Evolutionary conservation across 2,329 filamentous ascomycete species (phyloP), one percentile per base, ranked within the genome.

Genomic region (Cladosporium sp.): DNA sequence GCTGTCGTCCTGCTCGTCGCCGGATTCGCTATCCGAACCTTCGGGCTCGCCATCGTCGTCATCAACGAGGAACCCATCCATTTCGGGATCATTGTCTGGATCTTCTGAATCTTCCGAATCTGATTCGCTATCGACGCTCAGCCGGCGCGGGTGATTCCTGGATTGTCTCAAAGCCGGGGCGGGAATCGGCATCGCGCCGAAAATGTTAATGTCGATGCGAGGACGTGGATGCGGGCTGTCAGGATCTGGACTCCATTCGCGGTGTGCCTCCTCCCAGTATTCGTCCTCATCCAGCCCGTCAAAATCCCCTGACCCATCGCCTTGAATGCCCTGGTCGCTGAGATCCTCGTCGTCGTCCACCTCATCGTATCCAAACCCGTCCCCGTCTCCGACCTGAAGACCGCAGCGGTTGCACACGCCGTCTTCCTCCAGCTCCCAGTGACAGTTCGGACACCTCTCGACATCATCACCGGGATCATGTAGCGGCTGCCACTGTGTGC

Each of bases 381-480:
- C 71, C 50, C 77, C 75, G 18, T 75, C 70, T 46, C 75, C 72
- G 49, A 77, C 79, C 46, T 78, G 75, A 53, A 73, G 57, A 7
- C 70, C 71, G 55, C 84, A 87, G 16, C 74, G 70, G 18, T 63
- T 57, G 60, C 84, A 87, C 60, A 66, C 59, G 52, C 80, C 79
- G 41, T 83, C 81, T 62, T 83, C 80, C 62, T 83, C 80, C 43
- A 86, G 71, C 65, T 87, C 84, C 75, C 79, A 80, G 8, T 74
- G 68, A 66, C 84, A 87, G 2, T 70, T 57, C 1, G 83, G 83
- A 64, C 84, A 87, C 58, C 83, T 76, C 51, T 79, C 70, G 14
- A 86, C 77, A 33, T 78, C 77, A 63, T 86, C 83, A 62, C 77
- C 75, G 33, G 76, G 69, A 58, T 85, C 82, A 43, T 74, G 70